Evolutionary conservation across 257 asterid genomes (phyloP), one percentile per base, ranked within the genome.

Genomic region (Handroanthus guayacan): DNA sequence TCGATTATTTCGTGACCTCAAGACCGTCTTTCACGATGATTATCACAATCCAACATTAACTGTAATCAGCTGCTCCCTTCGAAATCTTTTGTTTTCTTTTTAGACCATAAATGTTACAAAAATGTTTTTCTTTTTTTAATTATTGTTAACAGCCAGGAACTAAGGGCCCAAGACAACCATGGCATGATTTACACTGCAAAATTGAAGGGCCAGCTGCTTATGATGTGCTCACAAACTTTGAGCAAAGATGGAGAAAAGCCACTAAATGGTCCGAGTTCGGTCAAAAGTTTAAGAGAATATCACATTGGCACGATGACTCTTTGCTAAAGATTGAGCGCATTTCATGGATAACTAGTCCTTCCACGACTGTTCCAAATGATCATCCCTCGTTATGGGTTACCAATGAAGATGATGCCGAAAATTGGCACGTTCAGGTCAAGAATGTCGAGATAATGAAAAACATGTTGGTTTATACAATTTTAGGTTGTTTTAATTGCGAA

Each of bases 331-430:
- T 94, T 9, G 98, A 92, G 13, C 87, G 97, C 16, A 89, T 94
- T 66, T 89, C 99, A 3, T 92, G 98, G 97, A 89, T 94, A 63
- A 76, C 48, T 16, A 88, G 95, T 57, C 96, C 98, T 65, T 81
- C 96, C 25, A 3, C 81, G n/a, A 41, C 82, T 13, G 54, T 86
- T 78, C 81, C 93, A 0, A 66, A 79, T 48, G 97, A 94, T 65
- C 91, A 94, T 77, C 89, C 91, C 43, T 77, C 86, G 0, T 41
- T 94, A 55, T 87, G 88, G 96, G 90, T 87, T 70, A 72, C 91
- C 58, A 66, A 82, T 61, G 91, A 82, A 74, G 77, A 80, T 9
- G 91, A 88, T 67, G 87, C 89, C 2, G 86, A 88, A 58, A 85
- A 80, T 55, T 88, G 93, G 89, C 88, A 88, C 71, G 88, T 83